A percentile compares a stretch with the other conserved stretches of the same genome.
Evolutionary conservation across 202 grass and related monocot genomes (phyloP).

Genomic region (Digitaria exilis): DNA sequence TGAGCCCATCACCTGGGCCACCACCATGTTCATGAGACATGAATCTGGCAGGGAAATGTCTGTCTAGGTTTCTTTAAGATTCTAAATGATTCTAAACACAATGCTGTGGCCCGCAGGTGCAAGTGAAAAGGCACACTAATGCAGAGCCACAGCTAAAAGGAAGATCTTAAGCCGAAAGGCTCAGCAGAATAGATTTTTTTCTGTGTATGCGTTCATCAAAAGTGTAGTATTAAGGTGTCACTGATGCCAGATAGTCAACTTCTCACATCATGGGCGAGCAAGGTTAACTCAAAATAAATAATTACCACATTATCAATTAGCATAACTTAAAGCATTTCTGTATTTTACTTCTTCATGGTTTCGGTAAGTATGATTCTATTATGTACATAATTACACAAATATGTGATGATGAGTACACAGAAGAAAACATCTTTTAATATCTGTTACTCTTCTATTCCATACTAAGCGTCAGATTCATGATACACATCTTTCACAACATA

Average conservation of each 20-base stretch:
- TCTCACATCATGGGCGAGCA: neutral
- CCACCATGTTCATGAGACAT: constrained; percentile 36
- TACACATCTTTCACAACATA: neutral
- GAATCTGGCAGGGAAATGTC: constrained; percentile 34
- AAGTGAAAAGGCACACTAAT: constrained; percentile 37
- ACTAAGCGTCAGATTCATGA: constrained; percentile 7
- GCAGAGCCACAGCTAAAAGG: constrained; percentile 27
- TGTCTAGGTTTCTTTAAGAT: neutral
- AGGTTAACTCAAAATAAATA: neutral
- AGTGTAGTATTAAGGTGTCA: constrained; percentile 6
- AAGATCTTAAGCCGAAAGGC: constrained; percentile 28
- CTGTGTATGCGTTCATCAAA: neutral
- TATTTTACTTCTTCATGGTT: neutral
- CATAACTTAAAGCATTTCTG: neutral
- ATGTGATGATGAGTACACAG: neutral
- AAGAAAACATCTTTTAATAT: too few relatives aligned
- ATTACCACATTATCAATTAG: constrained; percentile 5
- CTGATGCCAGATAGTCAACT: neutral
- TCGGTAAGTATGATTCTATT: neutral
- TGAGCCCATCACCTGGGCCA: constrained; percentile 32
- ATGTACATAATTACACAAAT: neutral
- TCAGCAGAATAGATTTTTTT: neutral
- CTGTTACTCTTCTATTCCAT: constrained; percentile 1
- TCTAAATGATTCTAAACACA: constrained; percentile 35
- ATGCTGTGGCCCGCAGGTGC: constrained; percentile 11